These are phyloP conservation scores for Colletotrichum echinochloae DNA, from an alignment of 2,329 filamentous ascomycete species.

Conservation along the genomic window DNA sequence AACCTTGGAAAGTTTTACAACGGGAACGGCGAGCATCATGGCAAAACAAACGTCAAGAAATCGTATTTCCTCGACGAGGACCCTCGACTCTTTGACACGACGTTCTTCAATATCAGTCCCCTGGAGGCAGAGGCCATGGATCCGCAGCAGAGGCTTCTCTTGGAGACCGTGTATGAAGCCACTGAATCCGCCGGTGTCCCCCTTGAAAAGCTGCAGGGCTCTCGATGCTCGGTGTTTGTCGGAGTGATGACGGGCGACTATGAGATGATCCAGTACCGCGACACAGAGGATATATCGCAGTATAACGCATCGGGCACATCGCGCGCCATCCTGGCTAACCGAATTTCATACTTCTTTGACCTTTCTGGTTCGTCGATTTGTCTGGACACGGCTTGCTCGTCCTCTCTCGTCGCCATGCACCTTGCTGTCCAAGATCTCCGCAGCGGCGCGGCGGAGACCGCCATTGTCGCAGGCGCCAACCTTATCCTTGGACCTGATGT, in stretches of 20 bases:
- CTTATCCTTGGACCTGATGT: conserved; percentile 35
- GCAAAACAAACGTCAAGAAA: conserved; percentile 43
- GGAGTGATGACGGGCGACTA: conserved; percentile 47
- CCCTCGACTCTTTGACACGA: conserved; percentile 42
- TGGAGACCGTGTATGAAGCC: conserved; percentile 52
- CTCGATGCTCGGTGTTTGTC: conserved; percentile 22
- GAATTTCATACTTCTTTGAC: conserved; percentile 57
- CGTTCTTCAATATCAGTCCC: conserved; percentile 47
- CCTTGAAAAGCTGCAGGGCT: conserved; percentile 25
- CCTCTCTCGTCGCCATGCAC: conserved; percentile 56
- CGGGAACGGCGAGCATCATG: conserved; percentile 42
- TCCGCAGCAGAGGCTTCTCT: conserved; percentile 49
- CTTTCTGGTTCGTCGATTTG: conserved; percentile 54
- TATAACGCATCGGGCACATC: conserved; percentile 44
- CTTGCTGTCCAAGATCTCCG: conserved; percentile 53
- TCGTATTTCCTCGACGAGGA: conserved; percentile 44
- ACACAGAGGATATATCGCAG: conserved; percentile 43
- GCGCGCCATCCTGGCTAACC: conserved; percentile 51
- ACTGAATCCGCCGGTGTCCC: conserved; percentile 42
- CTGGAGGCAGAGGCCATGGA: conserved; percentile 49
- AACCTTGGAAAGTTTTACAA: conserved; percentile 21
- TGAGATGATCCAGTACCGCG: conserved; percentile 44
- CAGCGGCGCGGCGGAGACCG: conserved; percentile 46
- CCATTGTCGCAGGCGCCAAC: conserved; percentile 49
- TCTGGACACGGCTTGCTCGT: conserved; percentile 61